Evolutionary conservation across 1,139 yeast genomes (phyloP).

Genomic region (Candida glucosophila): DNA sequence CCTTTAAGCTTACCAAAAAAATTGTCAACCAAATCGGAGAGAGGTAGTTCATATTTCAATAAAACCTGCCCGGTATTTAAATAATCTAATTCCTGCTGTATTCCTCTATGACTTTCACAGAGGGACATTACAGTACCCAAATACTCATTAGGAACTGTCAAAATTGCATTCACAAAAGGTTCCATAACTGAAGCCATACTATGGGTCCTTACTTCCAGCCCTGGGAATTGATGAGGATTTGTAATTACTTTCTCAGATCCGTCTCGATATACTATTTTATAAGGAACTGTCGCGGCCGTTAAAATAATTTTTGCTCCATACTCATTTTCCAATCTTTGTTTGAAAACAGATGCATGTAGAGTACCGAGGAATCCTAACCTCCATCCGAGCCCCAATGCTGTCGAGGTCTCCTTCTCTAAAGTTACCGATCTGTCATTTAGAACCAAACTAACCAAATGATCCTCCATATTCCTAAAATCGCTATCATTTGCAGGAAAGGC

Average conservation of each 20-base stretch:
- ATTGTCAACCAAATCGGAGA: constrained; percentile 87
- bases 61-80: constrained; percentile 76
- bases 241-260: constrained; percentile 62
- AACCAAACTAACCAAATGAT: constrained; percentile 79
- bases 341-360: constrained; percentile 88
- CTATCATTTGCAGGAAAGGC: constrained; percentile 96
- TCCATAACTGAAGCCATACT: constrained; percentile 61
- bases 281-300: constrained; percentile 96
- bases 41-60: constrained; percentile 71
- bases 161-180: constrained; percentile 84
- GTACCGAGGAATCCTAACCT: constrained; percentile 92
- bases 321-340: constrained; percentile 84
- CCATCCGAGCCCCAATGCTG: constrained; percentile 97
- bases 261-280: constrained; percentile 56
- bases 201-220: constrained; percentile 29
- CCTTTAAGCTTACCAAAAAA: constrained; percentile 92
- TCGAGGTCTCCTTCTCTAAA: constrained; percentile 82
- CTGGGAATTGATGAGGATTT: constrained; percentile 92
- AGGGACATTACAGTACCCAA: constrained; percentile 79
- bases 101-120: constrained; percentile 79
- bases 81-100: constrained; percentile 72
- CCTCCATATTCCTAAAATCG: constrained; percentile 84
- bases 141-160: constrained; percentile 87
- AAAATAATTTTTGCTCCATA: constrained; percentile 89
- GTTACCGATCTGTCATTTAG: constrained; percentile 89